These are phyloP conservation scores for Curvularia sp. DNA, from an alignment of 2,329 filamentous ascomycete species.

Conservation along the genomic window DNA sequence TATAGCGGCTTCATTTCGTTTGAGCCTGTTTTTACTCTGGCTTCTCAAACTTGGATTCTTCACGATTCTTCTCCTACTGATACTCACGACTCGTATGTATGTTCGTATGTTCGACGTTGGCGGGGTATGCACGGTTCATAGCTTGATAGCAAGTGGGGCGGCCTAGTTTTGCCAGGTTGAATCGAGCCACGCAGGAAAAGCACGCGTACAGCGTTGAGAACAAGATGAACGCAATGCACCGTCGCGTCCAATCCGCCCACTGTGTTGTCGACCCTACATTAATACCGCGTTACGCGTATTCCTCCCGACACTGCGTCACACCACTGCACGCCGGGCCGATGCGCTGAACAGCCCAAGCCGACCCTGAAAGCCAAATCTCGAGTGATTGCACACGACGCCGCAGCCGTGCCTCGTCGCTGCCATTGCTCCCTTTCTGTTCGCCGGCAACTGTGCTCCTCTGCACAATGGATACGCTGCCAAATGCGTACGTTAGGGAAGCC, in stretches of 20 bases:
- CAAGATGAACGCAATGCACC: constrained; percentile 1
- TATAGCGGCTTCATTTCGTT: neutral
- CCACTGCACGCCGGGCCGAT: neutral
- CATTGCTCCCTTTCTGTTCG: neutral
- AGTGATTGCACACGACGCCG: neutral
- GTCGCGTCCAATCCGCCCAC: neutral
- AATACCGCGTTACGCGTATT: neutral
- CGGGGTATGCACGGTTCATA: constrained; percentile 3
- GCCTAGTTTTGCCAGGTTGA: constrained; percentile 5
- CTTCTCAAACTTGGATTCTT: neutral
- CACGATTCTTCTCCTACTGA: neutral
- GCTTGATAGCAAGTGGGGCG: constrained; percentile 4
- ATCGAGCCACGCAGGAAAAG: constrained; percentile 3
- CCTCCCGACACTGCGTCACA: neutral
- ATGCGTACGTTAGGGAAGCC: constrained; percentile 3
- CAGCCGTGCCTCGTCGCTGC: neutral
- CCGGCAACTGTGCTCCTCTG: neutral
- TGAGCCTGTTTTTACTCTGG: neutral
- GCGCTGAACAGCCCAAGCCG: constrained; percentile 4
- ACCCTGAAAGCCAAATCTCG: neutral
- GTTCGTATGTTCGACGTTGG: constrained; percentile 1
- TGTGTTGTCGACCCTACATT: neutral
- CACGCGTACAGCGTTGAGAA: neutral
- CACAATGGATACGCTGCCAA: neutral
- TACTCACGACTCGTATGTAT: neutral